Evolutionary conservation across 2,329 filamentous ascomycete species (phyloP), one percentile per base, ranked within the genome.

Genomic region (Aureobasidium pullulans): DNA sequence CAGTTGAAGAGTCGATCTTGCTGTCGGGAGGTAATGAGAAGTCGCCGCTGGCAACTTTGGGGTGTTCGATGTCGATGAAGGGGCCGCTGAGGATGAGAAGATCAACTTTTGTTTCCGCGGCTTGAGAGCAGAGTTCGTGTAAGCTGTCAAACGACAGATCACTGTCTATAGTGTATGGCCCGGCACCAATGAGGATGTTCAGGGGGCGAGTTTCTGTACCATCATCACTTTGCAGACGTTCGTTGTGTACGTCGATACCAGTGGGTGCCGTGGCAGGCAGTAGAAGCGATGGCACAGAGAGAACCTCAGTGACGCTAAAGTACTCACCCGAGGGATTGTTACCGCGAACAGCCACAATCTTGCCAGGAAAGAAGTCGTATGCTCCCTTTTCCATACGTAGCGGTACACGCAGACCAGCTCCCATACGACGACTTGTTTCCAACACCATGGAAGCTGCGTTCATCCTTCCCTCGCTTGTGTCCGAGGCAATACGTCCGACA

Each of bases 351-450:
- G 93, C 94, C 32, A 96, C 90, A 56, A 97, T 90, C 70, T 97
- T 92, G 6, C 94, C 94, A 0, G 93, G 94, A 70, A 97, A 97
- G 76, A 97, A 90, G 69, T 90, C 87, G 74, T 88, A 94, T 64
- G 79, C 76, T 1, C 96, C 72, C 2, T 81, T 81, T 62, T 87
- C 82, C 60, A 96, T 77, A 64, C 90, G 89, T 16, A 99, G 74
- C 4, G 90, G 89, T 32, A 96, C 83, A 60, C 94, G 83, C 60
- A 89, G 77, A 4, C 92, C 94, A 64, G 87, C 89, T 37, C 94
- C 94, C 66, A 85, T 89, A 32, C 89, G 81, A 65, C 93, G 81
- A 28, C 91, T 96, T 19, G 88, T 93, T 74, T 99, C 94, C 1
- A 99, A 80, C 3, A 96, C 86, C 16, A 97, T 75, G 1, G 90